phyloP scores from a whole-genome alignment of 2,329 filamentous ascomycete species.

The Fusarium sp. region DNA sequence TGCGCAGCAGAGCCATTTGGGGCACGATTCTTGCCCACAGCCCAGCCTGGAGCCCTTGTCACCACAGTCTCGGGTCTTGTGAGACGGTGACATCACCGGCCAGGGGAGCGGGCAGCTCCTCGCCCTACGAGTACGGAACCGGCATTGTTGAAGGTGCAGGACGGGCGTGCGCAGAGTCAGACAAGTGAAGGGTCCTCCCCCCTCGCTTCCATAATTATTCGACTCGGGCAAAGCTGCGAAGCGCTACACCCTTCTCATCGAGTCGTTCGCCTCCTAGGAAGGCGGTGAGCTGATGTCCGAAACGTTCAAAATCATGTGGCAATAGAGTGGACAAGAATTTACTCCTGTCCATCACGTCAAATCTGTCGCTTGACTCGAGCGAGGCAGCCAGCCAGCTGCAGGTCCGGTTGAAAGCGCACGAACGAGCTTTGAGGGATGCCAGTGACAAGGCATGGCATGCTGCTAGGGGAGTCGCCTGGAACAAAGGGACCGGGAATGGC shows the following conservation, averaged over 20 bases:
- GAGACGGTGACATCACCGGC: slow-evolving; percentile 43
- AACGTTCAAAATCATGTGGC: slow-evolving; percentile 15
- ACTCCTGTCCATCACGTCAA: slow-evolving; percentile 4
- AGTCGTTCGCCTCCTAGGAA: slow-evolving; percentile 17
- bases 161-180: slow-evolving; percentile 25
- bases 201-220: slow-evolving; percentile 30
- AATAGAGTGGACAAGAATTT: slow-evolving; percentile 14
- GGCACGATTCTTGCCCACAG: not conserved
- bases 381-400: slow-evolving; percentile 3
- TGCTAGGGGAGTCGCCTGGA: not conserved
- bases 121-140: slow-evolving; percentile 24
- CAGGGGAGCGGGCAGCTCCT: slow-evolving; percentile 28
- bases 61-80: slow-evolving; percentile 37
- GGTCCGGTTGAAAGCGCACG: slow-evolving; percentile 11
- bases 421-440: slow-evolving; percentile 3
- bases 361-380: slow-evolving; percentile 6
- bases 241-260: slow-evolving; percentile 21
- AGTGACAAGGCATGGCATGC: not conserved
- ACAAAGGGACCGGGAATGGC: slow-evolving; percentile 19
- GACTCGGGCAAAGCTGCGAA: slow-evolving; percentile 10
- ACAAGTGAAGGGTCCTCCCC: slow-evolving; percentile 27
- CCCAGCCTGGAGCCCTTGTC: slow-evolving; percentile 24
- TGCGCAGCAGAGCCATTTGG: slow-evolving; percentile 1
- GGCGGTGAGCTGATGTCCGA: slow-evolving; percentile 31
- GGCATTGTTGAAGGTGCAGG: slow-evolving; percentile 11